Base-by-base conservation (phyloP, 208 protist species). In the Trypanosoma mega region DNA sequence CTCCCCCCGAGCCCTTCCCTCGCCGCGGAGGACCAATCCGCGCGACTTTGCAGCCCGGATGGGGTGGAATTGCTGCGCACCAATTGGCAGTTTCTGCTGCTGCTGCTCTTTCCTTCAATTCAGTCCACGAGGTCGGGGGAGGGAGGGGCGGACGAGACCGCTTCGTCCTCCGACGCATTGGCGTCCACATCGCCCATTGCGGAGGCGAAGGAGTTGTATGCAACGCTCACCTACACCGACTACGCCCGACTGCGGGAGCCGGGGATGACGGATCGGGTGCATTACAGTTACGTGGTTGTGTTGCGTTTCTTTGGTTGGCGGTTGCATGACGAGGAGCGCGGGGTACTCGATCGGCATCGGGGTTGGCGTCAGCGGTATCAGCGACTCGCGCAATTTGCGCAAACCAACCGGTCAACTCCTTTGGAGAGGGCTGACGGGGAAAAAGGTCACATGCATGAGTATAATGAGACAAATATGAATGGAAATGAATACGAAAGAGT, bases 231-330 rank as follows among this genome's bases (percentile, higher is more conserved):
- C 2, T 60, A 29, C 34, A 39, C 12, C 1, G 82, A 89, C 18
- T 54, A 84, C 18, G 63, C 26, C 11, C 43, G 58, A 16, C 41
- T 95, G 14, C 80, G 83, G 3, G 72, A 89, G 33, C 78, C 77
- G 6, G 75, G 72, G 8, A 61, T 82, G 41, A 73, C 92, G 68
- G 89, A 96, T 44, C 80, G 85, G 11, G 45, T 96, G 20, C 85
- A 93, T 65, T 96, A 92, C 67, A 92, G 85, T 69, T 93, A 90
- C 50, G 70, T 92, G n/a, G 76, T 90, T 2, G 63, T 96, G 14
- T 74, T 96, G 6, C 85, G 85, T 47, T 93, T 96, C 70, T 90
- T 85, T 47, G 89, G 89, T 2, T 96, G 89, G 86, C 70, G 77
- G 1, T 47, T 96, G 14, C 79, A 96, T 63, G 79, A 92, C 49